Percentiles rank a stretch among this genome's conserved stretches.
Evolutionary conservation across 345 rosid species (phyloP).

Genomic region (Sonneratia caseolaris): DNA sequence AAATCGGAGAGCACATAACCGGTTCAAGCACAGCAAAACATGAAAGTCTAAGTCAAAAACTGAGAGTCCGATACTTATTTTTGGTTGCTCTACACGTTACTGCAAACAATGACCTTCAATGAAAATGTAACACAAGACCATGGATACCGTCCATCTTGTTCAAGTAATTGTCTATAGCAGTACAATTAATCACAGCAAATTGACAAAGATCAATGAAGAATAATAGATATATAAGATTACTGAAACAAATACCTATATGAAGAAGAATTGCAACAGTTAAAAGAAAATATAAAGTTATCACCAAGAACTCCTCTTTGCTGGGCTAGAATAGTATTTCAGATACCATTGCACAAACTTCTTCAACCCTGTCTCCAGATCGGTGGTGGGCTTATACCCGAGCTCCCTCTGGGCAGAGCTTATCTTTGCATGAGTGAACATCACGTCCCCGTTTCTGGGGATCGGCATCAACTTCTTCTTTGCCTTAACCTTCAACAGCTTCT

Average conservation of each 20-base stretch:
- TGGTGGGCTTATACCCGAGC: constrained; percentile 46
- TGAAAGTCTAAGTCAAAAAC: too few species aligned
- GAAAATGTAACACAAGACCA: background rate
- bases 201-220: constrained; percentile 3
- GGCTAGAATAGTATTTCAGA: constrained; percentile 32
- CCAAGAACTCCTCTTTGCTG: constrained; percentile 34
- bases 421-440: constrained; percentile 50
- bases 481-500: constrained; percentile 53
- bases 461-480: constrained; percentile 49
- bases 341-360: constrained; percentile 77
- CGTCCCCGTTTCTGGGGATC: constrained; percentile 65
- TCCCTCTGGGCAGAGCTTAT: constrained; percentile 48
- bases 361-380: constrained; percentile 53
- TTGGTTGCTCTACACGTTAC: too few species aligned
- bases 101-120: background rate
- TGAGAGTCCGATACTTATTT: too few species aligned
- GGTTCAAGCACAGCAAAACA: too few species aligned
- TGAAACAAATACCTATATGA: background rate
- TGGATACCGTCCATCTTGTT: background rate
- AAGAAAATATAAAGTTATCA: constrained; percentile 2
- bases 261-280: background rate
- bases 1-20: too few species aligned
- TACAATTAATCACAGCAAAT: background rate
- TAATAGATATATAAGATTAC: background rate
- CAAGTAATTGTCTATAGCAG: constrained; percentile 1